Conservation (phyloP, 2,329 filamentous ascomycete species). For the Botrytis elliptica region DNA sequence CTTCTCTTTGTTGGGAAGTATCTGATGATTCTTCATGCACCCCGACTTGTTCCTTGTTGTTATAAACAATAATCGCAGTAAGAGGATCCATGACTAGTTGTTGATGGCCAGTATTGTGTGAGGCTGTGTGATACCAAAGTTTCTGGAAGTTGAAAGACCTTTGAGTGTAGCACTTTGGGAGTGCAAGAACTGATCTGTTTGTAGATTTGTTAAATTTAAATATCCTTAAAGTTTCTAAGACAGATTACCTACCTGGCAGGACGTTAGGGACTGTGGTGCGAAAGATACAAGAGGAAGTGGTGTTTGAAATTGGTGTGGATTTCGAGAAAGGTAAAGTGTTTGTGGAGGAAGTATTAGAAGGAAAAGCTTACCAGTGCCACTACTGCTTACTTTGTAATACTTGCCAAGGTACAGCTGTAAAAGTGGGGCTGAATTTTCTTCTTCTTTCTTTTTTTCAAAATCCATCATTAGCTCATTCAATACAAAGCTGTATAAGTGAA, state of each 20-base stretch:
- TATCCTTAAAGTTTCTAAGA: not conserved
- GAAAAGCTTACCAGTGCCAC: not conserved
- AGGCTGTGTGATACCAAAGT: not conserved
- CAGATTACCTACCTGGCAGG: not conserved
- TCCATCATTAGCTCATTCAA: not conserved
- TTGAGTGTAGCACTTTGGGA: not conserved
- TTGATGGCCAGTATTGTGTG: not conserved
- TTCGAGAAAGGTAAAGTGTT: not conserved
- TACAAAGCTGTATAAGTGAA: not conserved
- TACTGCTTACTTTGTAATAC: not conserved
- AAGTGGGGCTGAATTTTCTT: not conserved
- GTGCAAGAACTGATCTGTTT: not conserved
- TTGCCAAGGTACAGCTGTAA: not conserved
- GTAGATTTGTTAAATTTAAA: rapidly evolving
- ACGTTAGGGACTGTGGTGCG: not conserved
- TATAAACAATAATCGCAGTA: not conserved
- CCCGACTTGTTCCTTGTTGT: not conserved
- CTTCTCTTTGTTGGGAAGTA: not conserved
- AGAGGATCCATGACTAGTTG: not conserved
- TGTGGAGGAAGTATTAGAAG: not conserved
- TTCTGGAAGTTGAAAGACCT: not conserved
- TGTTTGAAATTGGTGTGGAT: not conserved
- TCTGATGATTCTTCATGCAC: not conserved
- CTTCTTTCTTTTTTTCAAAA: no score
- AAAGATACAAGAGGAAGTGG: not conserved